Evolutionary conservation across 495 filamentous ascomycete species (phyloP).

Genomic region (Penicillium bialowiezense): DNA sequence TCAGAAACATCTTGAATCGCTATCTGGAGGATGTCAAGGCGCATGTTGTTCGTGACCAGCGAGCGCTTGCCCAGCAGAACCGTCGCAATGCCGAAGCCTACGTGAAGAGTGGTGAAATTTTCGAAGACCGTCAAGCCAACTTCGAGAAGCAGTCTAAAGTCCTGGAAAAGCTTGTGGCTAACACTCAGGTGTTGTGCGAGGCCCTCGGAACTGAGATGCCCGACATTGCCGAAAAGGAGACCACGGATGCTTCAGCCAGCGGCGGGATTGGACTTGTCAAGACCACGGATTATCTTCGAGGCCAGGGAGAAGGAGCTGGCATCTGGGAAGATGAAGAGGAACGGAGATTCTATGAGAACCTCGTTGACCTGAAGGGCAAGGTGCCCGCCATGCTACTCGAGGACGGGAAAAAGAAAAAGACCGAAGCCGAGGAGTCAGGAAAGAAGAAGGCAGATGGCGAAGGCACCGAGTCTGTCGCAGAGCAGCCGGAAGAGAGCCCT

Average conservation of each 20-base stretch:
- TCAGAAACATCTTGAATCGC: slow-evolving; percentile 79
- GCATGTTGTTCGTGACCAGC: slow-evolving; percentile 87
- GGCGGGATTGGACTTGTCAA: slow-evolving; percentile 90
- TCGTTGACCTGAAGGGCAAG: slow-evolving; percentile 92
- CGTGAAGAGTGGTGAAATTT: slow-evolving; percentile 97
- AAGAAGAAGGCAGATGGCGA: slow-evolving; percentile 51
- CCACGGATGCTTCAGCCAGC: slow-evolving; percentile 57
- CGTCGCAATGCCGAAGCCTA: slow-evolving; percentile 97
- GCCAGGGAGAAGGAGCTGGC: slow-evolving; percentile 86
- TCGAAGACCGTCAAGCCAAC: slow-evolving; percentile 94
- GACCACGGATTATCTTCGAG: slow-evolving; percentile 87
- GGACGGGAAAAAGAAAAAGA: slow-evolving; percentile 93
- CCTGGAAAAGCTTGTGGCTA: slow-evolving; percentile 85
- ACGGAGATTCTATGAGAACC: slow-evolving; percentile 93
- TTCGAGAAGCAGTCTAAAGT: slow-evolving; percentile 91
- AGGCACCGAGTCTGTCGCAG: slow-evolving; percentile 18
- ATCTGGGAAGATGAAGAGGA: slow-evolving; percentile 99
- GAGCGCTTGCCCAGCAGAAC: slow-evolving; percentile 74
- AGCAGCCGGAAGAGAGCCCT: slow-evolving; percentile 51
- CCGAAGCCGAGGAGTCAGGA: slow-evolving; percentile 64
- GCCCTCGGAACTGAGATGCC: slow-evolving; percentile 92
- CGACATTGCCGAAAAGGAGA: slow-evolving; percentile 78
- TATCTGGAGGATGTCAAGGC: slow-evolving; percentile 93
- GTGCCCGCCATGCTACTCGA: slow-evolving; percentile 92
- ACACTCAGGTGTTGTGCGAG: slow-evolving; percentile 89